Evolutionary conservation across 164 flowering plant species (phyloP).

Genomic region (Warburgia ugandensis): DNA sequence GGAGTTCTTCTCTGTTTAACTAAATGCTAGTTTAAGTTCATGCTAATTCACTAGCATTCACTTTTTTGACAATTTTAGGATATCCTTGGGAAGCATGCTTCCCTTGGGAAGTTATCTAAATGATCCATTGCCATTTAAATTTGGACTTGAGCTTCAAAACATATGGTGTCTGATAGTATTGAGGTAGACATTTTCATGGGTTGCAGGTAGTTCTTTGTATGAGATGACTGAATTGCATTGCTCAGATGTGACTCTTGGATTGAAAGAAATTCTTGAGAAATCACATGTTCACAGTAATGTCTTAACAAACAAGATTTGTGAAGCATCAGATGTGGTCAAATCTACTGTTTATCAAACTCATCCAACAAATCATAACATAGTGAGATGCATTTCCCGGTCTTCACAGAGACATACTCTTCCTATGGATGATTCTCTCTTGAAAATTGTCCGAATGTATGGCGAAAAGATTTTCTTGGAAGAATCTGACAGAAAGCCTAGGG

Average conservation of each 20-base stretch:
- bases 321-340: constrained; percentile 50
- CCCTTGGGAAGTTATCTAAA: not conserved
- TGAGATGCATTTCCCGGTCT: constrained; percentile 13
- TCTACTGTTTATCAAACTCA: constrained; percentile 27
- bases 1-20: no score
- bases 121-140: no score
- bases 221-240: constrained; percentile 12
- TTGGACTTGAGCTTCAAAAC: no score
- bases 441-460: constrained; percentile 46
- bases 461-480: constrained; percentile 64
- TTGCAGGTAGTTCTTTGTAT: constrained; percentile 33
- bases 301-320: constrained; percentile 27
- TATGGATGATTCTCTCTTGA: constrained; percentile 40
- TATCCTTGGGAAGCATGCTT: no score
- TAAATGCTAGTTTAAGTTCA: no score
- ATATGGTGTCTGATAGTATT: no score
- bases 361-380: constrained; percentile 9
- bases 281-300: constrained; percentile 25
- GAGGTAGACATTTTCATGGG: constrained; percentile 2
- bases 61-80: no score
- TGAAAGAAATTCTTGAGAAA: constrained; percentile 50
- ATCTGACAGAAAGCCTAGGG: constrained; percentile 58
- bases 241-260: constrained; percentile 30
- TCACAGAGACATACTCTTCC: constrained; percentile 21
- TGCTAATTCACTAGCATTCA: no score